Evolutionary conservation across 257 asterid species (phyloP), one percentile per base, ranked within the genome.

Genomic region (Cinchona pubescens): DNA sequence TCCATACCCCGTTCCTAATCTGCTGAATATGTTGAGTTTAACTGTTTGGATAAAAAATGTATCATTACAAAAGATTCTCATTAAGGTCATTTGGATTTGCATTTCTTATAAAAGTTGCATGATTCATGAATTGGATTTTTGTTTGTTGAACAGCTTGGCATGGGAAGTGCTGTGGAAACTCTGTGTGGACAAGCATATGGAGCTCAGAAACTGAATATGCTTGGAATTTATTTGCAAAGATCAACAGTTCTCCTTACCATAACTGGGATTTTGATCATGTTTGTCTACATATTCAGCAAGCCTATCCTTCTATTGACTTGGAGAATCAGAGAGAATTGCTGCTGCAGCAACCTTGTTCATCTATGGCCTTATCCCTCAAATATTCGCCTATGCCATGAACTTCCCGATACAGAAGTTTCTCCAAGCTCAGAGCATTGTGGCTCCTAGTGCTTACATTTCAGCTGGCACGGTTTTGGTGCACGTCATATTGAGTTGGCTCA

Each of bases 151-250:
- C 85, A 89, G 92, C 76, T 87, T 0, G 93, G 96, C 16, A 90
- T 90, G 96, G 96, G 96, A 23, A 90, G 96, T 68, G 96, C 93
- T 0, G 93, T 90, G n/a, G 96, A 90, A 70, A 90, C 96, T 19
- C 71, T 90, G 3, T 90, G 96, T 18, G 91, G 93, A 29, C 96
- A 90, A 69, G 96, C 96, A 8, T 88, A 71, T 58, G 92, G 96
- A 25, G 92, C 96, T 0, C 78, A 84, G 21, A 73, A 67, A 59
- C 79, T 75, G 60, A 85, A 83, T 2, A 86, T 88, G 93, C 84
- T 90, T 0, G 96, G 96, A 45, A n/a, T 90, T n/a, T 90, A 90
- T 69, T 66, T 90, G 71, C 96, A 90, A 71, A 86, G 96, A 79
- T 90, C 96, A 45, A 83, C 87, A 12, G 53, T 90, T 40, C 87